Conservation (phyloP, 2,329 filamentous ascomycete genomes). For the Pseudogymnoascus sp. region DNA sequence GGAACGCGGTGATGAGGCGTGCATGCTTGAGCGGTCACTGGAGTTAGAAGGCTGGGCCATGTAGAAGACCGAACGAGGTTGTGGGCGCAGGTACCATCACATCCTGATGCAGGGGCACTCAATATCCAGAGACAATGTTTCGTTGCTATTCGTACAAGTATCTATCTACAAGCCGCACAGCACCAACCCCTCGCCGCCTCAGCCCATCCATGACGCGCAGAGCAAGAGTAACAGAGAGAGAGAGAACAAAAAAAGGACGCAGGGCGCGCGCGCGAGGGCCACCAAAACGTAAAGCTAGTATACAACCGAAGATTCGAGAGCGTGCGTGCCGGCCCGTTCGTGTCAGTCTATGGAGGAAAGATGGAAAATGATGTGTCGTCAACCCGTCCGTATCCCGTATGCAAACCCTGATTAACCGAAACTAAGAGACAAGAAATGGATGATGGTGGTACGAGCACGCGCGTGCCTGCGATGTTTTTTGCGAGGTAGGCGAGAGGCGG, state of each 20-base stretch:
- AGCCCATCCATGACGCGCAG: neutral
- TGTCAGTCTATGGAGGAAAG: conserved; percentile 1
- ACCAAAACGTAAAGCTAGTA: conserved; percentile 7
- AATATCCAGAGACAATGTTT: neutral
- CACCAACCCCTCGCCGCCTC: neutral
- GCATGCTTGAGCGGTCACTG: conserved; percentile 5
- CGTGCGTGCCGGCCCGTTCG: neutral
- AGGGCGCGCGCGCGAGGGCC: neutral
- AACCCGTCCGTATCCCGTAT: neutral
- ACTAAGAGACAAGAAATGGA: conserved; percentile 11
- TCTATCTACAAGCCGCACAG: conserved; percentile 11
- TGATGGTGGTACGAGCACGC: neutral
- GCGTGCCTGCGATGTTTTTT: neutral
- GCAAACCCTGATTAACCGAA: conserved; percentile 3
- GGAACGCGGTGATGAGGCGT: neutral
- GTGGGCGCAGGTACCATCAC: conserved; percentile 1
- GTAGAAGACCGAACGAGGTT: neutral
- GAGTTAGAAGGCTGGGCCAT: neutral
- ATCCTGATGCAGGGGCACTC: neutral
- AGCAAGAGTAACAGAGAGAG: neutral
- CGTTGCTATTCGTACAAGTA: conserved; percentile 12
- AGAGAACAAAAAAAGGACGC: neutral
- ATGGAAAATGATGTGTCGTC: conserved; percentile 7
- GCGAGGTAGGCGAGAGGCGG: neutral
- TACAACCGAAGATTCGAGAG: conserved; percentile 5